Conservation (phyloP, 2,329 filamentous ascomycete species). For the Claviceps lovelessii region DNA sequence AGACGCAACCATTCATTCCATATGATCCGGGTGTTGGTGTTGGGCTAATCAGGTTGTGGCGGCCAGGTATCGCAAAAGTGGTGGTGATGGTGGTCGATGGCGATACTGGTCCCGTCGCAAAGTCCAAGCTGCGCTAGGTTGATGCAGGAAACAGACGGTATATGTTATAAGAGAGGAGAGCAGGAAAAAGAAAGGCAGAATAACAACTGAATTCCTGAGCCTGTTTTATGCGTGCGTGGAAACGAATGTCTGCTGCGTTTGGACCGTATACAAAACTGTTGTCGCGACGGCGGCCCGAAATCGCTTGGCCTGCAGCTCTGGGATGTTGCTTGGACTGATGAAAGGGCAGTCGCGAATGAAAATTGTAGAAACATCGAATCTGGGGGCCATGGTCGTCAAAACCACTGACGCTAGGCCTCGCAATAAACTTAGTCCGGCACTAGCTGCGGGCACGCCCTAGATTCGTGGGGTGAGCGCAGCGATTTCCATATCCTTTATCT, state of each 20-base stretch:
- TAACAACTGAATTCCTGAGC: background rate
- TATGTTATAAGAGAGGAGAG: background rate
- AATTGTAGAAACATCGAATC: conserved; percentile 24
- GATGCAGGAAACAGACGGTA: background rate
- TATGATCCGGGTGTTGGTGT: conserved; percentile 15
- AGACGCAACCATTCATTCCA: conserved; percentile 22
- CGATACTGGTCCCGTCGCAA: conserved; percentile 8
- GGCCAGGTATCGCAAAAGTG: conserved; percentile 3
- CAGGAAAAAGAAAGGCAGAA: too few species aligned
- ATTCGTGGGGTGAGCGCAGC: conserved; percentile 5
- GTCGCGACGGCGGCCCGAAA: conserved; percentile 1
- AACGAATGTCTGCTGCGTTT: conserved; percentile 3
- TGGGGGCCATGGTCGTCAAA: conserved; percentile 27
- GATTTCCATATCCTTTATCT: conserved; percentile 5
- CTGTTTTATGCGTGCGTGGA: background rate
- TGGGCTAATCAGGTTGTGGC: conserved; percentile 8
- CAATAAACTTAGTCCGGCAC: conserved; percentile 22
- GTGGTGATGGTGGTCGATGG: conserved; percentile 7
- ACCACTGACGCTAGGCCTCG: conserved; percentile 25
- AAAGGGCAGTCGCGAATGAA: conserved; percentile 20
- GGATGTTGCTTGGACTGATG: background rate
- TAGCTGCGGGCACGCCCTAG: conserved; percentile 2
- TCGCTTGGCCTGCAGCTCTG: conserved; percentile 7
- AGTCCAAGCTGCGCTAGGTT: conserved; percentile 2
- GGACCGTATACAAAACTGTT: background rate